Percentiles rank a stretch among this genome's conserved stretches.
Conservation (phyloP, 1,284 basidiomycete species). For the Cryptococcus sp. region DNA sequence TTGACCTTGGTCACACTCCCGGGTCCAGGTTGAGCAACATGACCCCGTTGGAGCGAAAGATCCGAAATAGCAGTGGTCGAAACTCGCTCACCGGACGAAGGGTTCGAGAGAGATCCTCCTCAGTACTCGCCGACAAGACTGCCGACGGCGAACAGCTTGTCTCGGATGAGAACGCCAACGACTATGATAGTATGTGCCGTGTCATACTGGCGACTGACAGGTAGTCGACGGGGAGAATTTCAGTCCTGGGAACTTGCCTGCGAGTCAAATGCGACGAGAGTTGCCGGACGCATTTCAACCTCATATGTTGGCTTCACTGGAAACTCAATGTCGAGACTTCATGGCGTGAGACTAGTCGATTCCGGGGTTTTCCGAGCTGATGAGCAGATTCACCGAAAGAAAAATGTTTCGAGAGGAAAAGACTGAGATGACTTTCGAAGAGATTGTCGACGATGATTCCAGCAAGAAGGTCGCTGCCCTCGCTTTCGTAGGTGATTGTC, state of each 20-base stretch:
- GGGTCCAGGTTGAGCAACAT: background rate
- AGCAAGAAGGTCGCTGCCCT: constrained; percentile 26
- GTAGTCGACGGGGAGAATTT: no score
- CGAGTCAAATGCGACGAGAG: constrained; percentile 2
- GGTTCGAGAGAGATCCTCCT: background rate
- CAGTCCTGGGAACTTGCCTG: background rate
- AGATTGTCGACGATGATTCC: constrained; percentile 13
- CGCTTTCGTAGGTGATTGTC: constrained; percentile 28
- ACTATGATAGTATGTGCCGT: background rate
- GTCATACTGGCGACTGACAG: no score
- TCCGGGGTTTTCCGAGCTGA: background rate
- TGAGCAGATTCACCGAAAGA: constrained; percentile 24
- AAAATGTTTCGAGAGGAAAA: constrained; percentile 8
- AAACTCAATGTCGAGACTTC: constrained; percentile 37
- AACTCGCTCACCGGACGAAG: background rate
- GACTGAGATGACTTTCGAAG: constrained; percentile 18
- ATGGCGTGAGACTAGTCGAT: constrained; percentile 19
- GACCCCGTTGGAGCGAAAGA: background rate
- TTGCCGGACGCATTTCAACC: constrained; percentile 29
- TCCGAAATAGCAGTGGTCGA: no score
- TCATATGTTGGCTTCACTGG: constrained; percentile 31
- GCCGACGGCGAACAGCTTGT: background rate
- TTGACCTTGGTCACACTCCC: background rate
- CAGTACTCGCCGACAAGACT: background rate
- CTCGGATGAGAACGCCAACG: background rate